Base-by-base conservation (phyloP, 78 protist species). In the Protostelium mycophagum region DNA sequence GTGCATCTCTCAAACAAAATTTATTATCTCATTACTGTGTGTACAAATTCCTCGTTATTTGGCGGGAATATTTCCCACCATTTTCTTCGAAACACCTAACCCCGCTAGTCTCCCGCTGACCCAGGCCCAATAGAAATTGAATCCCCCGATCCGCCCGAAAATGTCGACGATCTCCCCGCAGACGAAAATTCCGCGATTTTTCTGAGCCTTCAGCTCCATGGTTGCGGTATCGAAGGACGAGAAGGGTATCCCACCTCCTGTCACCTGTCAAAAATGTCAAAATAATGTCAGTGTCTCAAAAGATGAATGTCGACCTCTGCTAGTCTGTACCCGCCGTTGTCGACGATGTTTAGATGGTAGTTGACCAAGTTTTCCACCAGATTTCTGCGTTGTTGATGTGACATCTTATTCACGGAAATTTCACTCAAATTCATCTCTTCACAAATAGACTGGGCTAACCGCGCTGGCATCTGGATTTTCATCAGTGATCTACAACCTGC, bases 121-220 rank as follows among this genome's bases (percentile, higher is more conserved):
- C 88, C 88, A 87, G 34, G 88, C 88, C 88, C 88, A 87, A 9
- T 87, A 87, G 28, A 87, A 87, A 9, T 87, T 87, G 36, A 87
- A 87, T 10, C 88, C 88, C 5, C 88, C 88, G 10, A 87, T 87
- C 63, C 88, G 1, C 38, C 88, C 88, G 35, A 87, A 87, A 5
- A 87, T 28, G 63, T 87, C 88, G 28, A 87, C 28, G 28, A 87
- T 36, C 36, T 87, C 88, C 16, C 88, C 88, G 63, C 83, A 34
- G 36, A 87, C 34, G 88, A 31, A 28, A 16, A 87, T n/a, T 35
- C 36, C 36, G 28, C 28, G 16, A 51, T 16, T 25, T 51, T 51
- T 16, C 1, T 16, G 86, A 9, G 36, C 1, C 9, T 87, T 87
- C 34, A 38, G 38, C 9, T 87, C 88, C 34, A 87, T 38, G 28